These are phyloP conservation scores for Mortierella sp. DNA, from an alignment of 371 early-diverging fungal species.

Conservation along the genomic window DNA sequence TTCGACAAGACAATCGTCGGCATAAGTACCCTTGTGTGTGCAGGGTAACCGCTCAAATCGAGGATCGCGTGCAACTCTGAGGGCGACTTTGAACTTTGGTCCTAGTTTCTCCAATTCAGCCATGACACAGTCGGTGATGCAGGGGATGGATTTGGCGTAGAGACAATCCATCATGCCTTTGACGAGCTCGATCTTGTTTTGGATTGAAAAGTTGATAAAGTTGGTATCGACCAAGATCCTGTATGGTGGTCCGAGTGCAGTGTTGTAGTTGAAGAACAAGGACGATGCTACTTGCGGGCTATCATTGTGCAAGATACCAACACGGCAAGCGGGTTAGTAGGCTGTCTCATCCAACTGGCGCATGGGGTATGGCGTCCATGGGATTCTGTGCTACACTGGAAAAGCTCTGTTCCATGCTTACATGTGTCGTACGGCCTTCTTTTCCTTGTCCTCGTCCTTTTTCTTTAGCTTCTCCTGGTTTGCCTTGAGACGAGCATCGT, in stretches of 20 bases:
- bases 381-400: no score
- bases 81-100: conserved; percentile 95
- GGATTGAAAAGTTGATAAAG: conserved; percentile 99
- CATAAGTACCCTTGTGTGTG: conserved; percentile 99
- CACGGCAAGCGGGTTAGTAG: no score
- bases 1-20: conserved; percentile 99
- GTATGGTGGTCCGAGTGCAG: conserved; percentile 98
- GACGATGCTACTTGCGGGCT: conserved; percentile 94
- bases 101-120: conserved; percentile 99
- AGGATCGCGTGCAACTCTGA: conserved; percentile 94
- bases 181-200: conserved; percentile 98
- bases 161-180: conserved; percentile 99
- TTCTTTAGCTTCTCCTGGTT: conserved; percentile 83
- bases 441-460: conserved; percentile 76
- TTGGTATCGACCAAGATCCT: conserved; percentile 99
- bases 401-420: conserved; percentile 61
- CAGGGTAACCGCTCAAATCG: conserved; percentile 97
- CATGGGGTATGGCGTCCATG: no score
- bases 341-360: no score
- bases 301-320: conserved; percentile 4
- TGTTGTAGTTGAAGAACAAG: conserved; percentile 97
- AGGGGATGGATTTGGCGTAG: conserved; percentile 97
- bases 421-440: conserved; percentile 83
- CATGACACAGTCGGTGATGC: conserved; percentile 99
- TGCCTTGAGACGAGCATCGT: conserved; percentile 83